These are phyloP conservation scores for Exophiala lecanii-corni DNA, from an alignment of 2,329 filamentous ascomycete genomes.

Conservation along the genomic window DNA sequence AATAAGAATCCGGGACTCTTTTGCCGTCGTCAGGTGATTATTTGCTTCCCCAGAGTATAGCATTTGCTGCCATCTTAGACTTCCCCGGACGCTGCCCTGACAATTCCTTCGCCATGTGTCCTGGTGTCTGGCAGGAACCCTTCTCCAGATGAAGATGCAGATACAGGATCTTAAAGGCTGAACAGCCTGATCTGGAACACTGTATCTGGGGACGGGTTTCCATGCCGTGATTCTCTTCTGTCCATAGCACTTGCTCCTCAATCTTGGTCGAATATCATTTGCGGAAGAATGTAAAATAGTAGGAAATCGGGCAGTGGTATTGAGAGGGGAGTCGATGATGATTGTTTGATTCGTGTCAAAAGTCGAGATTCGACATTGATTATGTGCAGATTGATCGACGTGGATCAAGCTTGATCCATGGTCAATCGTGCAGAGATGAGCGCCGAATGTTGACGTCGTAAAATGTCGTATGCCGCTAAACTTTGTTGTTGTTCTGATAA, in stretches of 20 bases:
- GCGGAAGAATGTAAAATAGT: slow-evolving; percentile 5
- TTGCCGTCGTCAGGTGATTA: slow-evolving; percentile 17
- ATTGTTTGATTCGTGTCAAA: slow-evolving; percentile 7
- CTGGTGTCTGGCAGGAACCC: too few species aligned
- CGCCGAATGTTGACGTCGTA: slow-evolving; percentile 3
- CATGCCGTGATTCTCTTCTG: too few species aligned
- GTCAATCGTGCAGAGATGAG: too few species aligned
- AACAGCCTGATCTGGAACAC: too few species aligned
- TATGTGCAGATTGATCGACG: slow-evolving; percentile 8
- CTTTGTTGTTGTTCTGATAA: slow-evolving; percentile 20
- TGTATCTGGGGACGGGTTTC: too few species aligned
- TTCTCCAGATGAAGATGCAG: too few species aligned
- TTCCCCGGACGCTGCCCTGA: slow-evolving; percentile 27
- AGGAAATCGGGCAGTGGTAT: slow-evolving; percentile 24
- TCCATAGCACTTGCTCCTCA: too few species aligned
- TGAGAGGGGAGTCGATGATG: slow-evolving; percentile 17
- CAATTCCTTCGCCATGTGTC: slow-evolving; percentile 24
- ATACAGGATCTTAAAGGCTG: too few species aligned
- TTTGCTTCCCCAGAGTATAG: slow-evolving; percentile 18
- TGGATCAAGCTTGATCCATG: slow-evolving; percentile 1
- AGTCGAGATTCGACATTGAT: slow-evolving; percentile 9
- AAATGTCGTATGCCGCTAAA: slow-evolving; percentile 22
- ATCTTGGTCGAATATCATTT: neutral
- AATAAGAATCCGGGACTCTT: slow-evolving; percentile 7
- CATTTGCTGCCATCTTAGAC: slow-evolving; percentile 20